Percentiles rank a stretch among this genome's conserved stretches.
Evolutionary conservation across 352 stramenopile species (phyloP).

Genomic region (Phytophthora podocarpi): DNA sequence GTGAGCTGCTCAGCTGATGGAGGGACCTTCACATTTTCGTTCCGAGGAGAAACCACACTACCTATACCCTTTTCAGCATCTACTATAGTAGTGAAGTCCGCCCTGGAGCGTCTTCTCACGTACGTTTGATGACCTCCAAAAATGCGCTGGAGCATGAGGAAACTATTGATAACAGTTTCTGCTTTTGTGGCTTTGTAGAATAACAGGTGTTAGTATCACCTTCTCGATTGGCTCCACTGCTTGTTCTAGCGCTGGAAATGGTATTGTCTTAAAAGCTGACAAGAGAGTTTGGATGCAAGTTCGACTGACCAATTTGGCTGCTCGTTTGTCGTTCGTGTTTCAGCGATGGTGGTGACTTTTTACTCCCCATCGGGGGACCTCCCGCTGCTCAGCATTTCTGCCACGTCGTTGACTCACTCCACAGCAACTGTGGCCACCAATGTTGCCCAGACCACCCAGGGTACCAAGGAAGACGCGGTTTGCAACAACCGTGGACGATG

Average conservation of each 20-base stretch:
- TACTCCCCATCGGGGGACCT: slow-evolving; percentile 67
- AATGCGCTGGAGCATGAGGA: background rate
- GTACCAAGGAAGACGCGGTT: slow-evolving; percentile 70
- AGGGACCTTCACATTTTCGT: slow-evolving; percentile 82
- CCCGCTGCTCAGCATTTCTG: slow-evolving; percentile 49
- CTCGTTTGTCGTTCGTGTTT: background rate
- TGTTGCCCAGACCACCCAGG: slow-evolving; percentile 32
- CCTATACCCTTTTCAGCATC: slow-evolving; percentile 41
- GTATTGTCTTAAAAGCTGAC: slow-evolving; percentile 28
- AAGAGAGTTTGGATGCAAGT: background rate
- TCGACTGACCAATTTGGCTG: background rate
- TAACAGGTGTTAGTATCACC: slow-evolving; percentile 51
- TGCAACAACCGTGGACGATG: slow-evolving; percentile 84
- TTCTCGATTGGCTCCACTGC: slow-evolving; percentile 44
- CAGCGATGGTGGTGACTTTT: slow-evolving; percentile 63
- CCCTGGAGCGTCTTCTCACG: slow-evolving; percentile 64
- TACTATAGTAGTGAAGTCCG: slow-evolving; percentile 30
- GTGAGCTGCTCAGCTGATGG: slow-evolving; percentile 67
- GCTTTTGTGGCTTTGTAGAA: slow-evolving; percentile 29
- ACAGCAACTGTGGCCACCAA: slow-evolving; percentile 34
- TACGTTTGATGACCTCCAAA: slow-evolving; percentile 19
- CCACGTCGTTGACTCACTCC: slow-evolving; percentile 41
- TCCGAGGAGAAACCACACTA: slow-evolving; percentile 69
- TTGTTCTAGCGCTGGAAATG: slow-evolving; percentile 49
- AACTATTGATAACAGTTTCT: slow-evolving; percentile 3